phyloP scores from a whole-genome alignment of 2,329 filamentous ascomycete species.

The Sarocladiaceae sp. region DNA sequence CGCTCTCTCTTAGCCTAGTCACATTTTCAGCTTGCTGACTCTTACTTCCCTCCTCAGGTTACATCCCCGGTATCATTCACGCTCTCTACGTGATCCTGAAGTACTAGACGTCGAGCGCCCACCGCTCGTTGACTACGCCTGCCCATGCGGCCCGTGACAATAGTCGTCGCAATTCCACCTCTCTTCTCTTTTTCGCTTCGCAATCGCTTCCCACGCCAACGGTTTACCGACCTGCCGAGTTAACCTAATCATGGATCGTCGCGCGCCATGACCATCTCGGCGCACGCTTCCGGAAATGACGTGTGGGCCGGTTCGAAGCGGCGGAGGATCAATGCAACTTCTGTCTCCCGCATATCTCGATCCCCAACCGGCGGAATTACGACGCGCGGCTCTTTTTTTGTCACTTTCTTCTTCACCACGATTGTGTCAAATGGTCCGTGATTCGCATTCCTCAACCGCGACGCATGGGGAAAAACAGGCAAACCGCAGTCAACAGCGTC shows the following conservation, averaged over 20 bases:
- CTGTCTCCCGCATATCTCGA: too few species aligned
- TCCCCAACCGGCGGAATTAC: too few species aligned
- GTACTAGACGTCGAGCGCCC: slow-evolving; percentile 49
- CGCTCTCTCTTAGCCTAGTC: neutral
- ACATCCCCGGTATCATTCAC: slow-evolving; percentile 82
- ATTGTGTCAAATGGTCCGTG: neutral
- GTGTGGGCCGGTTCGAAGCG: slow-evolving; percentile 1
- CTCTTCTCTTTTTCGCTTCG: neutral
- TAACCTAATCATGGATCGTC: too few species aligned
- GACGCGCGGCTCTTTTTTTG: too few species aligned
- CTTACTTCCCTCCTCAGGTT: slow-evolving; percentile 28
- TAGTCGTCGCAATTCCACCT: too few species aligned
- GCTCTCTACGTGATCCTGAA: slow-evolving; percentile 91
- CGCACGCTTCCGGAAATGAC: slow-evolving; percentile 6
- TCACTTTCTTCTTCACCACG: too few species aligned
- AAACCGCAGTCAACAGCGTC: neutral
- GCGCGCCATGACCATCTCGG: neutral
- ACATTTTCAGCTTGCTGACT: slow-evolving; percentile 13
- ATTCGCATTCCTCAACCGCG: too few species aligned
- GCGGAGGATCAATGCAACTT: too few species aligned
- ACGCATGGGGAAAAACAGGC: too few species aligned
- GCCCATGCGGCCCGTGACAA: neutral
- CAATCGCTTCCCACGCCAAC: neutral
- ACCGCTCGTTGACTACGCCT: neutral
- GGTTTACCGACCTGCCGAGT: neutral